Evolutionary conservation across 495 filamentous ascomycete species (phyloP), one percentile per base, ranked within the genome.

Genomic region (Penicillium robsamsonii): DNA sequence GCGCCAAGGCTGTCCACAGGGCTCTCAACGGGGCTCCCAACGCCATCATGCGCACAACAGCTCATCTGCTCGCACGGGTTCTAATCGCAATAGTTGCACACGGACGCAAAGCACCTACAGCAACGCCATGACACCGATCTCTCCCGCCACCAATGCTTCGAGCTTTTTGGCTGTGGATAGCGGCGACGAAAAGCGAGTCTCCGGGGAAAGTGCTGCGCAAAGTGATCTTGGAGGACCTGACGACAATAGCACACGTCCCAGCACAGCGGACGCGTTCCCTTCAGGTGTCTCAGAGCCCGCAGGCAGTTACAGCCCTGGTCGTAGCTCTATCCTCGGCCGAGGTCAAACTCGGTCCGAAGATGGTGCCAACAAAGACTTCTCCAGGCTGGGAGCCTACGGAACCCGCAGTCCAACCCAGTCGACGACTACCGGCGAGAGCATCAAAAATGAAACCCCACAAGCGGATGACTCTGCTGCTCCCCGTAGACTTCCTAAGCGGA

Each of bases 111-210:
- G 74, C 50, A 72, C 72, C 3, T 72, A 74, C 55, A 74, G 75
- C 57, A 79, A 76, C 55, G 73, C 66, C 41, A 75, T 72, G 72
- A 72, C 73, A 4, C 70, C 71, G 12, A 75, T 73, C 6, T 80
- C 79, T 15, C 79, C 79, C 3, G 72, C 72, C 9, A 82, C 79
- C 18, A 79, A 81, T 53, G 79, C 78, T 13, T 79, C 79, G 6
- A 82, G 79, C 59, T 72, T 80, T 44, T 63, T 82, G 25, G 75
- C 74, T 12, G 70, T 74, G 30, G 76, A 81, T 49, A 80, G 77
- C 41, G 70, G 75, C 13, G 78, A 80, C 24, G 77, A 80, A 44
- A 70, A 76, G 50, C 69, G 65, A 2, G 46, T 64, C 20, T 55
- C 62, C 11, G 63, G 69, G 22, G 69, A 73, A 18, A 70, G 65